These are phyloP conservation scores for Nitzschia sp. DNA, from an alignment of 108 stramenopile species.

Conservation along the genomic window DNA sequence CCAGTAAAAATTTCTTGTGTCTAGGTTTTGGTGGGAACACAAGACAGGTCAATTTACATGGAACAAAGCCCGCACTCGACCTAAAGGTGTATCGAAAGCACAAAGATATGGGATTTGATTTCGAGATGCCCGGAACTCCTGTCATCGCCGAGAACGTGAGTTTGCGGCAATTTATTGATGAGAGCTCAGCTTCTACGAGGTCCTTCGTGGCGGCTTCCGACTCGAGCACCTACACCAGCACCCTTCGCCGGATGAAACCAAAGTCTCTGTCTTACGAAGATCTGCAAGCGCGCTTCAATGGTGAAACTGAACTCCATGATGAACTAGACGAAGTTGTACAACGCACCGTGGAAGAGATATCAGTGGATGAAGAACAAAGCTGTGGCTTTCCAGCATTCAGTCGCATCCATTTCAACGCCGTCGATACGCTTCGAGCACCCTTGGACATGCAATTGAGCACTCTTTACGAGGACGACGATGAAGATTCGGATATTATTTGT, in stretches of 20 bases:
- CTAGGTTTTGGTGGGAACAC: no score
- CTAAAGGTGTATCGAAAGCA: no score
- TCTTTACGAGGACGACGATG: conserved; percentile 17
- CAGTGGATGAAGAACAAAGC: background rate
- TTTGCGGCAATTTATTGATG: no score
- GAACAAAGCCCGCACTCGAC: no score
- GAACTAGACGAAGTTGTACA: background rate
- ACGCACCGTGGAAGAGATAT: background rate
- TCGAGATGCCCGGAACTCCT: no score
- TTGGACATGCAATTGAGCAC: conserved; percentile 1
- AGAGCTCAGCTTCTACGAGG: no score
- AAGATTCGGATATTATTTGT: conserved; percentile 4
- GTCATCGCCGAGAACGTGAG: no score
- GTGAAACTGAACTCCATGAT: background rate
- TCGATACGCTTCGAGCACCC: conserved; percentile 15
- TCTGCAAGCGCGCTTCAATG: background rate
- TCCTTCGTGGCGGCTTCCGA: background rate
- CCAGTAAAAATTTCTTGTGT: no score
- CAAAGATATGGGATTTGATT: no score
- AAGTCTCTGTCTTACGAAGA: background rate
- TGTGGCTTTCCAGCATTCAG: no score
- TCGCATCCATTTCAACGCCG: no score
- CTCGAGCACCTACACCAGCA: background rate
- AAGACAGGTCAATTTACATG: no score
- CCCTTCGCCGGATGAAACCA: background rate